Base-by-base conservation (phyloP, 257 asterid genomes). In the Solanum piurae region DNA sequence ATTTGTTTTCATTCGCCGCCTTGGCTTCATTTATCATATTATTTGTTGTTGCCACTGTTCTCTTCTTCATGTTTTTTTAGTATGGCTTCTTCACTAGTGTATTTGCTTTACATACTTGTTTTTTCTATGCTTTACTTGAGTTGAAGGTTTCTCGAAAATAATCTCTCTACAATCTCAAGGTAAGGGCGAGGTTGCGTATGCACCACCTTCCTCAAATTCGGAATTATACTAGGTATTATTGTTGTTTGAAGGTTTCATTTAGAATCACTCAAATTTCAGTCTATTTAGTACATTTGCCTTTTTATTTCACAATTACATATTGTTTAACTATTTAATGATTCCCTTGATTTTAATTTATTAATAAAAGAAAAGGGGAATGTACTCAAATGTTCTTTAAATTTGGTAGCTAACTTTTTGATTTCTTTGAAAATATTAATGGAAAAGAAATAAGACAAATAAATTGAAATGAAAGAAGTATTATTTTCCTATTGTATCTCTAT, bases 61-160 rank as follows among this genome's bases (percentile, higher is more conserved):
- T 62, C 16, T 62, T 62, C 7, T 10, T 14, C 71, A 0, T 23
- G 0, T 1, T 4, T 60, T 60, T 23, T 62, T 6, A 62, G 14
- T n/a, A 62, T 23, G 14, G 3, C 14, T n/a, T n/a, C 14, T 62
- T 62, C 31, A 62, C 0, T 62, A 62, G 0, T n/a, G 7, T 62
- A 62, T n/a, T 62, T 62, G 7, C 16, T 0, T 62, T n/a, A n/a
- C 71, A 2, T 9, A 62, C 29, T 10, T n/a, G 1, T 10, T 9
- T 60, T 9, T n/a, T 11, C 10, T 23, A 3, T 62, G 27, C 1
- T n/a, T 62, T 62, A 62, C 16, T 62, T 11, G 6, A 9, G 29
- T 10, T 4, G 71, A 23, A 7, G 0, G 0, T n/a, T 9, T 62
- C 0, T n/a, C 1, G 0, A 11, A 62, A 23, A 23, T 4, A n/a